These are phyloP conservation scores for Huntiella savannae DNA, from an alignment of 2,329 filamentous ascomycete species.

Conservation along the genomic window DNA sequence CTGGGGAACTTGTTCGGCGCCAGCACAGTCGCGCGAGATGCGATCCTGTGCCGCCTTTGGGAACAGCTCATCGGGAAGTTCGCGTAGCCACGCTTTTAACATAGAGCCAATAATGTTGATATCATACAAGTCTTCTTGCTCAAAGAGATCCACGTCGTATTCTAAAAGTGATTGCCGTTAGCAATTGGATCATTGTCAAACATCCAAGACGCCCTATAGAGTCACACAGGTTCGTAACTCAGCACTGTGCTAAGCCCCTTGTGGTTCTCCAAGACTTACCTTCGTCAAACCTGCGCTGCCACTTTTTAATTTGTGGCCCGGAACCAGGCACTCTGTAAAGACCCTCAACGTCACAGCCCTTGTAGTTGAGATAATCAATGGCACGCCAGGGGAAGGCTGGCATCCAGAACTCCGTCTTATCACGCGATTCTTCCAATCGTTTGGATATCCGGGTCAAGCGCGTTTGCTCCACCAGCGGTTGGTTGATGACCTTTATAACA, in stretches of 20 bases:
- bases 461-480: constrained; percentile 73
- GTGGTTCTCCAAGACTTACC: constrained; percentile 28
- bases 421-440: constrained; percentile 64
- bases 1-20: constrained; percentile 63
- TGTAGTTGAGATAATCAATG: constrained; percentile 91
- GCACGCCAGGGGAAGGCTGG: constrained; percentile 86
- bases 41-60: constrained; percentile 67
- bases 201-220: too few species aligned
- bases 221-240: not conserved
- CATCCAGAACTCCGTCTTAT: constrained; percentile 99
- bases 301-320: constrained; percentile 77
- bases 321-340: constrained; percentile 85
- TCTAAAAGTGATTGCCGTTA: constrained; percentile 27
- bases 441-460: constrained; percentile 83
- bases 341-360: constrained; percentile 82
- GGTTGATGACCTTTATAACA: constrained; percentile 64
- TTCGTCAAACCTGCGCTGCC: constrained; percentile 79
- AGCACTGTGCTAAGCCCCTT: not conserved
- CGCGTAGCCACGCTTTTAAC: constrained; percentile 89
- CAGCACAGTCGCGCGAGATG: constrained; percentile 61
- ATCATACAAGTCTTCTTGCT: constrained; percentile 74
- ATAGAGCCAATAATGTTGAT: constrained; percentile 93
- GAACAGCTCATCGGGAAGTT: constrained; percentile 86
- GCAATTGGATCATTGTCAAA: too few species aligned
- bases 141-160: constrained; percentile 75